phyloP scores from a whole-genome alignment of 2,329 filamentous ascomycete species.

The Colletotrichum costaricense region DNA sequence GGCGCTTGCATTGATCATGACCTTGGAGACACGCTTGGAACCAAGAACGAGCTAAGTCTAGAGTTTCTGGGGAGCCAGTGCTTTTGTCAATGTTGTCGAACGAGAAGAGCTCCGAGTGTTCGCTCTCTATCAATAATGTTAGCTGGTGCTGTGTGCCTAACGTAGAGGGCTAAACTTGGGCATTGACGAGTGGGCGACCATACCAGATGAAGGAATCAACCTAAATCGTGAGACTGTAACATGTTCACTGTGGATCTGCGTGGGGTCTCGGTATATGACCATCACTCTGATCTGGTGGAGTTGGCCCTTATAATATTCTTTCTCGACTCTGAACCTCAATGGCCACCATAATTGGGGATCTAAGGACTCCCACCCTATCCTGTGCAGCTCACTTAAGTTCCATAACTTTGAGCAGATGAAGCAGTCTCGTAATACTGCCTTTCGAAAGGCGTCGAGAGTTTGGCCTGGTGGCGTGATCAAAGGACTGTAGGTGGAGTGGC shows the following conservation, averaged over 20 bases:
- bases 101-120: background rate
- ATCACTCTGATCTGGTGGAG: background rate
- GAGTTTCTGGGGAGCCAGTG: background rate
- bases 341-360: background rate
- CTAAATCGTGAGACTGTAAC: background rate
- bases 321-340: background rate
- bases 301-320: background rate
- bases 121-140: rapidly evolving
- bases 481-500: background rate
- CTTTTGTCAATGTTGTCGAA: background rate
- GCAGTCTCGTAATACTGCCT: background rate
- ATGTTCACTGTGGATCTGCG: background rate
- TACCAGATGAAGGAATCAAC: background rate
- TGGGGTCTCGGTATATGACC: rapidly evolving
- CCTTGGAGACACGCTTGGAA: background rate
- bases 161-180: too few species aligned
- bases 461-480: background rate
- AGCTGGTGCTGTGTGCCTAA: background rate
- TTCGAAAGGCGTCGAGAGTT: background rate
- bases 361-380: background rate
- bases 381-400: background rate
- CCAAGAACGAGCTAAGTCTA: background rate
- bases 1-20: background rate
- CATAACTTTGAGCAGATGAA: background rate
- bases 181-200: too few species aligned